These are phyloP conservation scores for Blastocystis sp. DNA, from an alignment of 352 stramenopile genomes.

Conservation along the genomic window DNA sequence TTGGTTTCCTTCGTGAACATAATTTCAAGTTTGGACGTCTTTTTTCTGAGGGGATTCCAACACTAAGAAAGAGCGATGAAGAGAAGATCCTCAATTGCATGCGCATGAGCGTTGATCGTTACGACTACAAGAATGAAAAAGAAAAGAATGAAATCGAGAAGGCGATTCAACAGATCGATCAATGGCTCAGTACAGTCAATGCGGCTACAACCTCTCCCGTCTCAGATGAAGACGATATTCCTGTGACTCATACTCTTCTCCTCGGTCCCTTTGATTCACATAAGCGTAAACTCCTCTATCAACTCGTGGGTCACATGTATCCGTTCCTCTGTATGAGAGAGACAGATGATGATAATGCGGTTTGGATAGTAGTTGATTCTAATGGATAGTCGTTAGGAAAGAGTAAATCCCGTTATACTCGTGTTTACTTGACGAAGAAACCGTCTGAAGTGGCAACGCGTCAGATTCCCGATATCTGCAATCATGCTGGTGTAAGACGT, in stretches of 20 bases:
- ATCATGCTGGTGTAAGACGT: slow-evolving; percentile 8
- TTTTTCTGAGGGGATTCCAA: slow-evolving; percentile 53
- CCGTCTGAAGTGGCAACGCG: neutral
- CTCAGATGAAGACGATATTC: neutral
- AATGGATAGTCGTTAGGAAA: neutral
- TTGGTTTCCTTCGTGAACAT: slow-evolving; percentile 38
- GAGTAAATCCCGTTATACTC: slow-evolving; percentile 10
- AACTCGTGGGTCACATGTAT: slow-evolving; percentile 1
- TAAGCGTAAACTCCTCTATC: slow-evolving; percentile 39
- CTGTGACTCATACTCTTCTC: neutral
- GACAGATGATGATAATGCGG: neutral
- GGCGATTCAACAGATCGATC: neutral
- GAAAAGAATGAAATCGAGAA: neutral
- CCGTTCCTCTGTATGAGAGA: slow-evolving; percentile 13
- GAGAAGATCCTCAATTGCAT: slow-evolving; percentile 1
- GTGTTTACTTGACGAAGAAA: slow-evolving; percentile 6
- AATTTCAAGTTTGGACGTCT: slow-evolving; percentile 51
- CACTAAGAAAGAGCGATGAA: slow-evolving; percentile 43
- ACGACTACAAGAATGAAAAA: slow-evolving; percentile 46
- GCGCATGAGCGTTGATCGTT: slow-evolving; percentile 30
- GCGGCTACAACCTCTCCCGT: too few relatives aligned
- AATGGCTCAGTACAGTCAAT: neutral
- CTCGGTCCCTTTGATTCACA: slow-evolving; percentile 7
- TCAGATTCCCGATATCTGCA: neutral
- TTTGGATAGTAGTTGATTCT: neutral